Evolutionary conservation across 2,329 filamentous ascomycete species (phyloP).

Genomic region (Cucurbitaria berberidis): DNA sequence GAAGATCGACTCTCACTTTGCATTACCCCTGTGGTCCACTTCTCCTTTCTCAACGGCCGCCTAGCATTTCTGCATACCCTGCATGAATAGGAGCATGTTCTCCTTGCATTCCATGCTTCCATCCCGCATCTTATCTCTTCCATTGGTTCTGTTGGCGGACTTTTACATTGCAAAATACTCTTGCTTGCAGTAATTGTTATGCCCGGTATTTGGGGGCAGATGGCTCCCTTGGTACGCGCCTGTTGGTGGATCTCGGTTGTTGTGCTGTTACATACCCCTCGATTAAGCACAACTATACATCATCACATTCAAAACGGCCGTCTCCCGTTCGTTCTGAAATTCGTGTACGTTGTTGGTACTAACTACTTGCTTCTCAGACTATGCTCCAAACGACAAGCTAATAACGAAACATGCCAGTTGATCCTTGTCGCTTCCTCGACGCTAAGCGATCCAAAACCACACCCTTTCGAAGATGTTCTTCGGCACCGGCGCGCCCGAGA

Average conservation of each 20-base stretch:
- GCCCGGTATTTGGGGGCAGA: background rate
- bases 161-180: background rate
- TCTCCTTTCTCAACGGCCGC: background rate
- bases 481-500: constrained; percentile 37
- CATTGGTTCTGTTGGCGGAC: background rate
- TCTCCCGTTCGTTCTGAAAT: too few species aligned
- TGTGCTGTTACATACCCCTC: background rate
- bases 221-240: background rate
- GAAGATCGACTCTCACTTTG: background rate
- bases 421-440: too few species aligned
- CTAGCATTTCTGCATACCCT: background rate
- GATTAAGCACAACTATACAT: background rate
- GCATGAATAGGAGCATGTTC: background rate
- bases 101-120: too few species aligned
- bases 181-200: background rate
- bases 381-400: too few species aligned
- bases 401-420: too few species aligned
- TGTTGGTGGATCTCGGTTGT: background rate
- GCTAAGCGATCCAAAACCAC: constrained; percentile 49
- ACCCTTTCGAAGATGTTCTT: constrained; percentile 43
- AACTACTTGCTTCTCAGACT: too few species aligned
- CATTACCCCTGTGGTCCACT: background rate
- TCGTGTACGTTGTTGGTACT: too few species aligned
- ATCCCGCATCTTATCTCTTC: background rate
- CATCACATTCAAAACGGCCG: too few species aligned